Base-by-base conservation (phyloP, 2,329 filamentous ascomycete genomes). In the Pseudomassariella vexata region DNA sequence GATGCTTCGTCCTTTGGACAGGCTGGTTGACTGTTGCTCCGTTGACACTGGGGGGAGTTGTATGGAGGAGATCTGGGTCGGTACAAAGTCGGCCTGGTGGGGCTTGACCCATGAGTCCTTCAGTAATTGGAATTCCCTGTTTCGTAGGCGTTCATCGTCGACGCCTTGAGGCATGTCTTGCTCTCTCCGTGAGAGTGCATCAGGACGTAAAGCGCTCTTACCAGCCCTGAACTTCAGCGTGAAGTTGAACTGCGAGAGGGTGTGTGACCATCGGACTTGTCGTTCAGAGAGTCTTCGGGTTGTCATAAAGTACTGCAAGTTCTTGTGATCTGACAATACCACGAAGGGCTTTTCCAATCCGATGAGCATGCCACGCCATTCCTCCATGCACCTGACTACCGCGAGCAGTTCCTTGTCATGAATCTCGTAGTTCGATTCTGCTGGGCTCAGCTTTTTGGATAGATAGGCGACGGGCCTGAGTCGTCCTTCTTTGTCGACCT, bases 351-450 rank as follows among this genome's bases (percentile, higher is more conserved):
- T n/a, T 19, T 32, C 17, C 1, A 27, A 16, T n/a, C 37, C 34
- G 32, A 40, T 28, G 4, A 52, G 32, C n/a, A 52, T 30, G 9
- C 16, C 14, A 26, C 42, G 19, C 44, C 37, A 55, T 32, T 50
- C 36, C 22, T 45, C 23, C n/a, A 49, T 41, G 2, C 22, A n/a
- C 11, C 29, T n/a, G 10, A 60, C 33, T 19, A 62, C 52, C 3
- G 53, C 52, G 4, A 60, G 26, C 0, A 62, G 41, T 42, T 59
- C 54, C 32, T 60, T 57, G 30, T 60, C 38, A 29, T 59, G 43
- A 8, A 57, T 57, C 11, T 53, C 24, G 35, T 59, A 60, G 36
- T 58, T 59, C 7, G 32, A 24, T 24, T 46, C 37, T 0, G 36
- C 24, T 30, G 24, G 28, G 2, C 11, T 24, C 5, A 46, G 20